Evolutionary conservation across 768 basidiomycete species (phyloP), one percentile per base, ranked within the genome.

Genomic region (Cystobasidium tubakii): DNA sequence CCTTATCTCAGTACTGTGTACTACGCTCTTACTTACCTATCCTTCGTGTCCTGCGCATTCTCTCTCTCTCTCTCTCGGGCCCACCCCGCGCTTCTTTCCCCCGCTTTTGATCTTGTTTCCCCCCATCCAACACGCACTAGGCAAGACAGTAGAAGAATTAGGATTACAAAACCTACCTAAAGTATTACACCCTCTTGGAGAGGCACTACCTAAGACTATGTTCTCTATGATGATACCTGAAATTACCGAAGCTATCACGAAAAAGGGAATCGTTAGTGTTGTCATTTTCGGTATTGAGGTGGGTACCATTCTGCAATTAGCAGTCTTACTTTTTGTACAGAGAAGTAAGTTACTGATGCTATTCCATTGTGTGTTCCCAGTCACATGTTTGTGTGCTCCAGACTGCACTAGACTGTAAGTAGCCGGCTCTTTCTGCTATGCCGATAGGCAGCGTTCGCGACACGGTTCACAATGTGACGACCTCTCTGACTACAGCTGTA

Each of bases 221-320:
- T 96, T 97, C 83, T 90, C 89, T 0, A 95, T 96, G 93, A 77
- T 88, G 69, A 88, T 87, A 0, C 85, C 88, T 6, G 86, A 90
- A 39, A 85, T 94, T 6, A 81, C 83, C 66, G 74, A 81, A 1
- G 75, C 87, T 9, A 82, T 95, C 66, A 79, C 80, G 25, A 74
- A 81, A 33, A 76, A 74, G 62, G 77, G 82, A 17, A 79, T 89
- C 73, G 84, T 84, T 46, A 86, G 86, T 7, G 83, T 92, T 57
- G 86, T 95, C 7, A 80, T 97, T 4, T 87, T 92, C 75, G 94
- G 94, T 19, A 92, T 95, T 64, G 93, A 95, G 85, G 92, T 90
- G 76, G 6, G 50, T 25, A 33, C 1, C 57, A 46, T 29, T 60
- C n/a, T n/a, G n/a, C n/a, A n/a, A n/a, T n/a, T n/a, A n/a, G n/a